These are phyloP conservation scores for Coriolopsis trogii DNA, from an alignment of 1,284 basidiomycete genomes.

Conservation along the genomic window DNA sequence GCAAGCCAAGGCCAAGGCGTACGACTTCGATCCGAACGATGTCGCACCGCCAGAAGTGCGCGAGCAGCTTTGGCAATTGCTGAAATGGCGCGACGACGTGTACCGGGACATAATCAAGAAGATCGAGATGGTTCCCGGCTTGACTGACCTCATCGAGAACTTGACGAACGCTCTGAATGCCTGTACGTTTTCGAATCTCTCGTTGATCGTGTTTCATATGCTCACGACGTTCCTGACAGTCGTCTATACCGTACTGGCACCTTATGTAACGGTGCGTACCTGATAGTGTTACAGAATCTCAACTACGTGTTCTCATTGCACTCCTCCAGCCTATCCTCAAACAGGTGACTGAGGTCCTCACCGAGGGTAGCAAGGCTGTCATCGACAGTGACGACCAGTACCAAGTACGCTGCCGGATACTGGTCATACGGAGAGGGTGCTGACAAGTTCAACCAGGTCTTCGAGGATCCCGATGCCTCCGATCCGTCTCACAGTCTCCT, in stretches of 20 bases:
- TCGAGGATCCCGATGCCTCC: slow-evolving; percentile 69
- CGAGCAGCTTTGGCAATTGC: slow-evolving; percentile 62
- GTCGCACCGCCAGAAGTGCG: slow-evolving; percentile 75
- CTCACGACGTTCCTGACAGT: slow-evolving; percentile 37
- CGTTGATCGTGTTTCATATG: too few species aligned
- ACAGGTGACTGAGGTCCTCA: slow-evolving; percentile 59
- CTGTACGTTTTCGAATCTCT: slow-evolving; percentile 54
- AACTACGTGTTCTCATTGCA: background rate
- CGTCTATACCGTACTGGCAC: slow-evolving; percentile 74
- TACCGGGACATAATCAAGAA: slow-evolving; percentile 50
- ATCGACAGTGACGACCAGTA: slow-evolving; percentile 76
- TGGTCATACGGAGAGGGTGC: too few species aligned
- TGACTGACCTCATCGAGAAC: slow-evolving; percentile 70
- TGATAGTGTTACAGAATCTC: background rate
- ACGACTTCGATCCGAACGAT: slow-evolving; percentile 58
- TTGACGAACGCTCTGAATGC: slow-evolving; percentile 66
- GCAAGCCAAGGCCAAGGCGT: slow-evolving; percentile 53
- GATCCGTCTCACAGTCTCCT: slow-evolving; percentile 76
- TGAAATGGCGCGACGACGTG: slow-evolving; percentile 75
- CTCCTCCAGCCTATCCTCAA: slow-evolving; percentile 55
- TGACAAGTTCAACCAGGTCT: slow-evolving; percentile 46
- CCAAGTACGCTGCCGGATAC: too few species aligned
- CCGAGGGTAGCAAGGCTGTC: slow-evolving; percentile 68
- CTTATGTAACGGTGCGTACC: slow-evolving; percentile 53
- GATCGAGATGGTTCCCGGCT: slow-evolving; percentile 71